Percentiles rank a stretch among this genome's conserved stretches.
These are phyloP conservation scores for Pichiaceae sp. DNA, from an alignment of 1,139 yeast species.

Conservation along the genomic window DNA sequence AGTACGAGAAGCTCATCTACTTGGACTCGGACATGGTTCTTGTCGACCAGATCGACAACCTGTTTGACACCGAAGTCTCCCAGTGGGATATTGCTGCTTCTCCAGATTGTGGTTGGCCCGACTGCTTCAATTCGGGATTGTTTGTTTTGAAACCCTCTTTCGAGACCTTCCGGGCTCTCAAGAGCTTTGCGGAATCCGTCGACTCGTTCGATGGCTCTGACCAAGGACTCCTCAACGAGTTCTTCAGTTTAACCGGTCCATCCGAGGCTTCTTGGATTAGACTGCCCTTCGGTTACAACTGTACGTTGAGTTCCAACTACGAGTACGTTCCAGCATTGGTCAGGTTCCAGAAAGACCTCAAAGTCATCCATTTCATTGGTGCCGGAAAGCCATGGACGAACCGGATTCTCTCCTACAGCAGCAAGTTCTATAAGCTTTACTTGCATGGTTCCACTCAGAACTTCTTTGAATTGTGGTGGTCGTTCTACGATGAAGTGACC, in stretches of 20 bases:
- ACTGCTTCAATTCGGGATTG: slow-evolving; percentile 86
- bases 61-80: slow-evolving; percentile 25
- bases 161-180: slow-evolving; percentile 36
- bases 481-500: slow-evolving; percentile 20
- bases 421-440: slow-evolving; percentile 7
- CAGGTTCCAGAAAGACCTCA: slow-evolving; percentile 47
- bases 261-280: slow-evolving; percentile 44
- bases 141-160: slow-evolving; percentile 56
- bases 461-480: slow-evolving; percentile 33
- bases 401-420: slow-evolving; percentile 4
- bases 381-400: slow-evolving; percentile 67
- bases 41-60: slow-evolving; percentile 31
- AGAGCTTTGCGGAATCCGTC: slow-evolving; percentile 26
- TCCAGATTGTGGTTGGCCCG: slow-evolving; percentile 97
- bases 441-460: slow-evolving; percentile 10
- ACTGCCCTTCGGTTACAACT: slow-evolving; percentile 77
- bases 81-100: slow-evolving; percentile 51
- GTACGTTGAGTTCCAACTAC: slow-evolving; percentile 66
- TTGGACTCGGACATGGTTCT: slow-evolving; percentile 83
- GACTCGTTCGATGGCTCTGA: slow-evolving; percentile 84
- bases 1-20: slow-evolving; percentile 58
- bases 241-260: slow-evolving; percentile 33
- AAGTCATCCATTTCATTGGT: slow-evolving; percentile 78
- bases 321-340: slow-evolving; percentile 76
- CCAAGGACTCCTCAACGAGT: slow-evolving; percentile 85